Conservation (phyloP, 306 rosid species). For the Prunus salicina region DNA sequence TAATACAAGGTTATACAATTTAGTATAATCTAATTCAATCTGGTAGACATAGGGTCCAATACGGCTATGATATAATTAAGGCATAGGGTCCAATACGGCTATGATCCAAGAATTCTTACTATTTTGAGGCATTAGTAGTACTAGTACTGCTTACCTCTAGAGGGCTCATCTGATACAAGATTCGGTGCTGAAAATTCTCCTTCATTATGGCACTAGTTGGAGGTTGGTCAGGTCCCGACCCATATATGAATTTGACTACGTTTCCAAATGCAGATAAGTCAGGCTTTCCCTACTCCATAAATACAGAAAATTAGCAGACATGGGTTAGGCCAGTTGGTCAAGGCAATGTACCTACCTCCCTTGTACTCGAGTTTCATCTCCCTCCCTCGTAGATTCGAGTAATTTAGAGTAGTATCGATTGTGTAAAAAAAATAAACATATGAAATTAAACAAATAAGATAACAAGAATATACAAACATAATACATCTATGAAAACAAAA, state of each 20-base stretch:
- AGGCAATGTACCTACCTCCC: too few species aligned
- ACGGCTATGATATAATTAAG: too few species aligned
- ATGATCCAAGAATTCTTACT: too few species aligned
- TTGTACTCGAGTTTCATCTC: too few species aligned
- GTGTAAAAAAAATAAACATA: too few species aligned
- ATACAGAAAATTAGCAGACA: background rate
- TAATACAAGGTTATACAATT: too few species aligned
- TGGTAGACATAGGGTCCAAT: too few species aligned
- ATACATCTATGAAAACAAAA: background rate
- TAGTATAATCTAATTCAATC: too few species aligned
- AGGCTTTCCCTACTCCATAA: constrained; percentile 23
- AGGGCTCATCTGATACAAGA: constrained; percentile 19
- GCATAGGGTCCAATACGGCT: too few species aligned
- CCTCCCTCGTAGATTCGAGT: too few species aligned
- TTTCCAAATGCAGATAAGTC: constrained; percentile 21
- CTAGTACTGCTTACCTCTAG: constrained; percentile 11
- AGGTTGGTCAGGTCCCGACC: constrained; percentile 17
- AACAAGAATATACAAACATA: background rate
- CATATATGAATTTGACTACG: background rate
- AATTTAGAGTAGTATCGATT: too few species aligned
- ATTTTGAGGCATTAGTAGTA: background rate
- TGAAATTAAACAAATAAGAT: background rate
- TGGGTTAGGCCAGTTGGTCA: too few species aligned
- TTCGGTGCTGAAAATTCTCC: background rate
- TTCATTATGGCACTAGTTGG: constrained; percentile 21